These are phyloP conservation scores for Saussurea involucrata DNA, from an alignment of 129 eudicot species.

Conservation along the genomic window DNA sequence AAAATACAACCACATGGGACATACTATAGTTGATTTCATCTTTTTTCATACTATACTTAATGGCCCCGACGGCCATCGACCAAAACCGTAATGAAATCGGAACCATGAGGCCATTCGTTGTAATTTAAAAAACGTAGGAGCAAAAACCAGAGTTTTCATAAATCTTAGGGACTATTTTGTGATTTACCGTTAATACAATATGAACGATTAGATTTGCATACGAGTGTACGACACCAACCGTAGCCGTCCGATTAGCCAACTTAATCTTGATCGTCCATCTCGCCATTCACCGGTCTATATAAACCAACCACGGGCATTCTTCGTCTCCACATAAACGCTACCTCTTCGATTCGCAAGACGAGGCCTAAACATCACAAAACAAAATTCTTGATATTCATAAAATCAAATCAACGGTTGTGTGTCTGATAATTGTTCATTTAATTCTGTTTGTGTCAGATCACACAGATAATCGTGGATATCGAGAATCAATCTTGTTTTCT, in stretches of 20 bases:
- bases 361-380: conserved; percentile 16
- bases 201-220: background rate
- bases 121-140: background rate
- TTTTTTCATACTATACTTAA: background rate
- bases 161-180: background rate
- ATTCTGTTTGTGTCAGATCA: conserved; percentile 4
- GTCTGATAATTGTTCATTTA: conserved; percentile 5
- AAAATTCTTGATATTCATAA: conserved; percentile 27
- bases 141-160: background rate
- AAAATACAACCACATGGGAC: background rate
- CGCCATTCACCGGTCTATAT: conserved; percentile 12
- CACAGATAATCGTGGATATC: conserved; percentile 22
- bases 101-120: background rate
- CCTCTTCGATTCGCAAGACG: conserved; percentile 4
- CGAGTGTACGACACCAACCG: background rate
- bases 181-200: background rate
- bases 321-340: conserved; percentile 38
- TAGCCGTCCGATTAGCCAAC: background rate
- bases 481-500: conserved; percentile 16
- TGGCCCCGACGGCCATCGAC: background rate
- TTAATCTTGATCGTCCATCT: conserved; percentile 7
- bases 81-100: background rate
- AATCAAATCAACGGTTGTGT: conserved; percentile 4
- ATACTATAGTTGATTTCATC: background rate
- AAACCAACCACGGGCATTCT: background rate